Percentiles rank a stretch among this genome's conserved stretches.
These are phyloP conservation scores for Claviceps humidiphila DNA, from an alignment of 2,329 filamentous ascomycete genomes.

Conservation along the genomic window DNA sequence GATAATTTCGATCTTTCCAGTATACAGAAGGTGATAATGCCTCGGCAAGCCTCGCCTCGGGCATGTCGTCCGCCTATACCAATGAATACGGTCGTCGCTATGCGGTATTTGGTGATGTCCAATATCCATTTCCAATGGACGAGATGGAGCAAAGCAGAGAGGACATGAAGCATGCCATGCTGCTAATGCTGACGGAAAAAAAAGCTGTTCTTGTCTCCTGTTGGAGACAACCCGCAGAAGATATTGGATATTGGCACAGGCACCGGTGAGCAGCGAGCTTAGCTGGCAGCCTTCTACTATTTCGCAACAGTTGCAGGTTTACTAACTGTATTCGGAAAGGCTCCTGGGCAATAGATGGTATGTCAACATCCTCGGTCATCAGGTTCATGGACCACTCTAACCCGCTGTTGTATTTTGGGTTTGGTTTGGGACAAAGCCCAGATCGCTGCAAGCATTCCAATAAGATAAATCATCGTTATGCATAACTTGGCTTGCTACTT, in stretches of 20 bases:
- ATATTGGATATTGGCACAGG: constrained; percentile 28
- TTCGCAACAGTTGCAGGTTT: not conserved
- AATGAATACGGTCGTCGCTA: constrained; percentile 14
- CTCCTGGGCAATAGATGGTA: constrained; percentile 8
- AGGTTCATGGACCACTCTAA: not conserved
- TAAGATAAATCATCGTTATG: no score
- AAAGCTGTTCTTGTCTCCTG: constrained; percentile 26
- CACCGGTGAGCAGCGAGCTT: constrained; percentile 3
- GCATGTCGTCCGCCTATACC: constrained; percentile 6
- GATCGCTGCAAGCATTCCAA: no score
- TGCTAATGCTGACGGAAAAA: constrained; percentile 21
- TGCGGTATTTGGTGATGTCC: constrained; percentile 20
- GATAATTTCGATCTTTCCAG: constrained; percentile 5
- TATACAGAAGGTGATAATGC: constrained; percentile 1
- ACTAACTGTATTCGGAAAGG: not conserved
- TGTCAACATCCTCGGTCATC: not conserved
- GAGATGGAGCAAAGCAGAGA: constrained; percentile 25
- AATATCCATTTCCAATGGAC: constrained; percentile 25
- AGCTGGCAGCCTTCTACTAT: no score
- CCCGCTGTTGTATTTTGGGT: not conserved
- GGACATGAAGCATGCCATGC: constrained; percentile 27
- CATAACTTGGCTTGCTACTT: not conserved
- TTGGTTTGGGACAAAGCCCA: no score
- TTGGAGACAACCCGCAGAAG: constrained; percentile 20
- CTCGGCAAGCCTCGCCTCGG: constrained; percentile 4